These are phyloP conservation scores for Saccharomycopsis fodiens DNA, from an alignment of 805 yeast genomes.

Conservation along the genomic window DNA sequence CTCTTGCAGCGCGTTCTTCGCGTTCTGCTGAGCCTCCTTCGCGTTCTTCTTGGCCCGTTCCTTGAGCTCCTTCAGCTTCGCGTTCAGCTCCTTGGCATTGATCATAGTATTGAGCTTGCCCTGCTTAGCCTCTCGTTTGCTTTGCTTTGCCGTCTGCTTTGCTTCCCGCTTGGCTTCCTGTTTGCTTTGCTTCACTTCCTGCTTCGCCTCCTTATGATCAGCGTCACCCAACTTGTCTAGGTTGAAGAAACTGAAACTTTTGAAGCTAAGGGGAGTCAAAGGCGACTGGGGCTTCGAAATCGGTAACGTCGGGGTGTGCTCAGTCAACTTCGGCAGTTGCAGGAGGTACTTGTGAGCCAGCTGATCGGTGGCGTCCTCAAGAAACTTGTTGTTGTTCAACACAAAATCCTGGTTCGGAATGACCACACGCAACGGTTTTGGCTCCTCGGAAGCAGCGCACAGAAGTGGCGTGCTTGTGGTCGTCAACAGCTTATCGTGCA, in stretches of 20 bases:
- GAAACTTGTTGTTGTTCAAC: conserved; percentile 16
- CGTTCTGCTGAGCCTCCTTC: too few species aligned
- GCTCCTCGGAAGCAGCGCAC: background rate
- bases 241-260: conserved; percentile 1
- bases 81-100: too few species aligned
- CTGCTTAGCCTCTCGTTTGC: too few species aligned
- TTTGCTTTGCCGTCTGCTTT: too few species aligned
- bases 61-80: too few species aligned
- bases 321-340: background rate
- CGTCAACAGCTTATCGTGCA: background rate
- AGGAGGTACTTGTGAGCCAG: conserved; percentile 2
- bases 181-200: background rate
- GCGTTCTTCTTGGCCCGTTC: too few species aligned
- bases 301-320: background rate
- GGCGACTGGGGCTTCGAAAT: conserved; percentile 7
- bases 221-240: background rate
- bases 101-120: too few species aligned
- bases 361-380: conserved; percentile 18
- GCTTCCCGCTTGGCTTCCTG: too few species aligned
- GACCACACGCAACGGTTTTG: background rate
- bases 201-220: background rate
- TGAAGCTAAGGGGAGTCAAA: conserved; percentile 4
- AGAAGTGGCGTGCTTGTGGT: conserved; percentile 1
- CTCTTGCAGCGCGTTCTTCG: too few species aligned
- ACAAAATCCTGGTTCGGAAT: conserved; percentile 12